Evolutionary conservation across 169 alveolate species (phyloP).

Genomic region (Eimeria praecox): DNA sequence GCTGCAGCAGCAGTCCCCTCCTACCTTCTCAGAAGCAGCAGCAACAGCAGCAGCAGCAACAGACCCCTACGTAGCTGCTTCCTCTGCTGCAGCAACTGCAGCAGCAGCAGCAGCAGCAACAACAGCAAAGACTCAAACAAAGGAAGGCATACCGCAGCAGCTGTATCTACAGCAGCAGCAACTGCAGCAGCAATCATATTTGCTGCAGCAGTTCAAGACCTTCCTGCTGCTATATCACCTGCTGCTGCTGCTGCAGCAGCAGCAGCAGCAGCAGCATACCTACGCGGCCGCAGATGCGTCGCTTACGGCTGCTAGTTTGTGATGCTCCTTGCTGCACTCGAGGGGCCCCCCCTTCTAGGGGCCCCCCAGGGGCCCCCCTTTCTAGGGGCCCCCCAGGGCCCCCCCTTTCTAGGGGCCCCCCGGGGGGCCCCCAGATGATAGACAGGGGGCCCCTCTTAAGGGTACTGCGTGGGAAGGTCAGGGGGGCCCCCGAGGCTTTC

Average conservation of each 20-base stretch:
- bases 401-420: background rate
- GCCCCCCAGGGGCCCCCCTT: background rate
- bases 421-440: too few relatives aligned
- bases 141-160: background rate
- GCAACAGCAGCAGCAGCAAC: background rate
- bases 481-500: background rate
- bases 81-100: background rate
- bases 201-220: background rate
- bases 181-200: background rate
- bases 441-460: conserved; percentile 8
- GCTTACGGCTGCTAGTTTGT: background rate
- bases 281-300: background rate
- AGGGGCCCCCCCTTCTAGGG: background rate
- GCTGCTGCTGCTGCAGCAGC: background rate
- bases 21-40: background rate
- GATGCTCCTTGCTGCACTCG: background rate
- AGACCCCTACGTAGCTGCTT: background rate
- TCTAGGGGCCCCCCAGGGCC: background rate
- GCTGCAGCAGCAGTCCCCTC: background rate
- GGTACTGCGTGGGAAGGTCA: background rate
- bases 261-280: background rate
- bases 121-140: background rate
- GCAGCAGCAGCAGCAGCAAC: background rate
- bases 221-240: conserved; percentile 9
- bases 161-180: background rate